Conservation (phyloP, 192 early-diverging fungal species). For the Mortierella alpina region DNA sequence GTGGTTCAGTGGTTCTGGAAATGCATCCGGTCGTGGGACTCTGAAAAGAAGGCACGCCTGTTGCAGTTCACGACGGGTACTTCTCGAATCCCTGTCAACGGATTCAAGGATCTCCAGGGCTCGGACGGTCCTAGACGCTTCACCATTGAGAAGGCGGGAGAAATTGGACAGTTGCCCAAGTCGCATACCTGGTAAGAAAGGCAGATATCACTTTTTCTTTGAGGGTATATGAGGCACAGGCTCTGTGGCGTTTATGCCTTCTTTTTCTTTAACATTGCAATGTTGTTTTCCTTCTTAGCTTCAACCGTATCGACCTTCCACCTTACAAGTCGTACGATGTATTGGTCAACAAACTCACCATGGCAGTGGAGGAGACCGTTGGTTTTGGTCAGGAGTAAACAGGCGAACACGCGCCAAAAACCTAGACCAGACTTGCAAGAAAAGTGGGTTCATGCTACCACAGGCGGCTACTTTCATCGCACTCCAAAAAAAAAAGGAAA, state of each 20-base stretch:
- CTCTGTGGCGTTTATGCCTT: neutral
- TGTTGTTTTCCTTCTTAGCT: conserved; percentile 59
- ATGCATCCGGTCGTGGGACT: conserved; percentile 87
- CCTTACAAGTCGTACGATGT: conserved; percentile 87
- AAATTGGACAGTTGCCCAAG: conserved; percentile 87
- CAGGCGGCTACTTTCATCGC: neutral
- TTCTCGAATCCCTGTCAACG: conserved; percentile 96
- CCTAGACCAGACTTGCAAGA: neutral
- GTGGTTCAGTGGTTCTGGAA: conserved; percentile 97
- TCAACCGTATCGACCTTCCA: conserved; percentile 97
- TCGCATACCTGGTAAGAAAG: conserved; percentile 85
- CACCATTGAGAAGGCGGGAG: conserved; percentile 94
- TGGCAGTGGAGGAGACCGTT: conserved; percentile 96
- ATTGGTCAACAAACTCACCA: conserved; percentile 77
- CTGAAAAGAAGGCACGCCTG: conserved; percentile 93
- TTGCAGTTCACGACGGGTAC: conserved; percentile 98
- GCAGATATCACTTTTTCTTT: neutral
- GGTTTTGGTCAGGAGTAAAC: conserved; percentile 88
- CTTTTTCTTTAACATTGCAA: conserved; percentile 1
- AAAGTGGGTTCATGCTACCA: neutral
- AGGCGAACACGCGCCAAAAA: neutral
- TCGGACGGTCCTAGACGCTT: conserved; percentile 94
- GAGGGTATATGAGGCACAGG: neutral
- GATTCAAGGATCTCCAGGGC: conserved; percentile 98
- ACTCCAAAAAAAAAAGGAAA: neutral